These are phyloP conservation scores for Gentiana dahurica DNA, from an alignment of 257 asterid genomes.

Conservation along the genomic window DNA sequence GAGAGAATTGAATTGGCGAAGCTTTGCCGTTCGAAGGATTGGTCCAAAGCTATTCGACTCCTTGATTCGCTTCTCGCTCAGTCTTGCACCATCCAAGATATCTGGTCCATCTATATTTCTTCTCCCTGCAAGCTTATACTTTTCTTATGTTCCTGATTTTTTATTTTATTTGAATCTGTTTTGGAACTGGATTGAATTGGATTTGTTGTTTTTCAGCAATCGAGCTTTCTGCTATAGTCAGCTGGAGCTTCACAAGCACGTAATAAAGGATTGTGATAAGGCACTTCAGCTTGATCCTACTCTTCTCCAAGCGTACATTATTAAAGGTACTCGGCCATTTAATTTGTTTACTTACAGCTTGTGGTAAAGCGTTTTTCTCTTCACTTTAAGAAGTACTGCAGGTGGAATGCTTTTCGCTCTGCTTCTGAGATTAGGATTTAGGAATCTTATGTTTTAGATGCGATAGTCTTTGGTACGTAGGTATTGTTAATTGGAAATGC, in stretches of 20 bases:
- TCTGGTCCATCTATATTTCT: conserved; percentile 40
- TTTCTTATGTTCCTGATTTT: conserved; percentile 2
- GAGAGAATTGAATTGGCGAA: conserved; percentile 75
- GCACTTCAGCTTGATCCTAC: conserved; percentile 84
- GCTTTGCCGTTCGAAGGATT: conserved; percentile 82
- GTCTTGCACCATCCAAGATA: conserved; percentile 67
- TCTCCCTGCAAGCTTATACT: not conserved
- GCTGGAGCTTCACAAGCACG: conserved; percentile 96
- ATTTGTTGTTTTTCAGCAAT: conserved; percentile 40
- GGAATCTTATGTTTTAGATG: no score
- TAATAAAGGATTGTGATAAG: conserved; percentile 78
- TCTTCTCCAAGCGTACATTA: conserved; percentile 70
- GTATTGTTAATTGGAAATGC: not conserved
- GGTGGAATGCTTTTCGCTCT: no score
- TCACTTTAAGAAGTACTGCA: not conserved
- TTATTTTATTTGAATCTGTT: not conserved
- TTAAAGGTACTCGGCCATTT: conserved; percentile 49
- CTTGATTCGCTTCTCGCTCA: conserved; percentile 72
- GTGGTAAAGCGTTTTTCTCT: not conserved
- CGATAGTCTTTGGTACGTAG: no score
- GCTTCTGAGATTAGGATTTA: no score
- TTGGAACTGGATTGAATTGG: conserved; percentile 14
- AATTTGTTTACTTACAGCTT: conserved; percentile 4
- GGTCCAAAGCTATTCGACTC: conserved; percentile 97
- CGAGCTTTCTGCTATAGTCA: conserved; percentile 96